Evolutionary conservation across 2,329 filamentous ascomycete genomes (phyloP), one percentile per base, ranked within the genome.

Genomic region (Bipolaris cookei): DNA sequence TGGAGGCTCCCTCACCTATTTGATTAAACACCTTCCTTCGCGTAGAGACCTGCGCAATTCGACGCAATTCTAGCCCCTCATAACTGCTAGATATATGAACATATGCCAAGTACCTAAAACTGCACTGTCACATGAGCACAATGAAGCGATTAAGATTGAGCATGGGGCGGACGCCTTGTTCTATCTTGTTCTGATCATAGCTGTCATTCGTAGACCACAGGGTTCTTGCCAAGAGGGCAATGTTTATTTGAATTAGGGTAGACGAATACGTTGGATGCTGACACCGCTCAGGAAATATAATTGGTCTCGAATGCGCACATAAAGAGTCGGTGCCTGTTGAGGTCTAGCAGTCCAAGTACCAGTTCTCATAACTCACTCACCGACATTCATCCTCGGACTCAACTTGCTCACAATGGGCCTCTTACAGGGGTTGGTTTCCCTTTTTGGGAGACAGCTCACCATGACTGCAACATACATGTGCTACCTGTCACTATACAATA

Each of bases 21-120:
- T 46, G 10, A 20, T 53, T 16, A 23, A 20, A 25, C 14, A 6
- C 32, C n/a, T 43, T 18, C n/a, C 23, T 18, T 45, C n/a, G 18
- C 41, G 49, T 47, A 58, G 25, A 49, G 61, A 60, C 32, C 41
- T 52, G 60, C 60, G 53, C 57, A 59, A 52, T 56, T 49, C 20
- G 25, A 25, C 58, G 43, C 58, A 54, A 37, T 16, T 13, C 41
- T 23, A 23, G n/a, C 43, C 28, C 7, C 14, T 37, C n/a, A 46
- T 23, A 28, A 14, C 3, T 20, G 16, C 34, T 28, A 30, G 30
- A 21, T n/a, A 38, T 42, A 37, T 45, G 34, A 8, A 21, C 3
- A 28, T 8, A 4, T 25, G 14, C 16, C 28, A 16, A 13, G 3
- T 14, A 3, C 13, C 18, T 6, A 30, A 13, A 13, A 44, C 14